Evolutionary conservation across 2,329 filamentous ascomycete species (phyloP), one percentile per base, ranked within the genome.

Genomic region (Clonostachys chloroleuca): DNA sequence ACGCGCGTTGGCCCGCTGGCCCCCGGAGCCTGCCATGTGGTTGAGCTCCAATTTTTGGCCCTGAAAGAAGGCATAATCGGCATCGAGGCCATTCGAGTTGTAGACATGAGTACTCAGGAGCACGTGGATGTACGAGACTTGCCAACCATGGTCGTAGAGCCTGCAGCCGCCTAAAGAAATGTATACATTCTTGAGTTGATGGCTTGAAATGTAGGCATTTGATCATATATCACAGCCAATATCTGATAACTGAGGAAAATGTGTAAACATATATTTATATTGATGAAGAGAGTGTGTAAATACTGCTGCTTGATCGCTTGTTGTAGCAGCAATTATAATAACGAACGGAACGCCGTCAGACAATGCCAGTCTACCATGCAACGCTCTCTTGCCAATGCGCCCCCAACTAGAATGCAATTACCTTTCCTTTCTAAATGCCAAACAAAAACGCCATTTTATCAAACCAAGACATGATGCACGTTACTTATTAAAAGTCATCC

Each of bases 101-200:
- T 92, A 5, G 89, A 94, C 62, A 61, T 92, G 50, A 80, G 73
- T 18, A 87, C 81, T 34, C 84, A 89, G 58, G 87, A 92, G 67
- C 85, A 87, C 59, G 84, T 89, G 5, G 87, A 92, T 63, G 83
- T 92, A 47, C 77, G 80, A 50, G 86, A 92, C 51, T 61, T 94
- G 52, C 89, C 89, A 0, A 82, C 78, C 41, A 80, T 90, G 55
- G 66, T 89, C 46, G 75, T 85, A 14, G 66, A 72, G 49, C 60
- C 63, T 18, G 54, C 54, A 16, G 57, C 42, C 20, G 40, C 45
- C 16, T 47, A 37, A n/a, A 17, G 16, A 30, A 5, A 2, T 20
- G 6, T 24, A 17, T 20, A 30, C 24, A 30, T 10, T 30, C 8
- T 10, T 30, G 24, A 30, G 9, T 30, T 30, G 9, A 10, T 30